Conservation (phyloP, 352 stramenopile species). For the Aphanomyces astaci region DNA sequence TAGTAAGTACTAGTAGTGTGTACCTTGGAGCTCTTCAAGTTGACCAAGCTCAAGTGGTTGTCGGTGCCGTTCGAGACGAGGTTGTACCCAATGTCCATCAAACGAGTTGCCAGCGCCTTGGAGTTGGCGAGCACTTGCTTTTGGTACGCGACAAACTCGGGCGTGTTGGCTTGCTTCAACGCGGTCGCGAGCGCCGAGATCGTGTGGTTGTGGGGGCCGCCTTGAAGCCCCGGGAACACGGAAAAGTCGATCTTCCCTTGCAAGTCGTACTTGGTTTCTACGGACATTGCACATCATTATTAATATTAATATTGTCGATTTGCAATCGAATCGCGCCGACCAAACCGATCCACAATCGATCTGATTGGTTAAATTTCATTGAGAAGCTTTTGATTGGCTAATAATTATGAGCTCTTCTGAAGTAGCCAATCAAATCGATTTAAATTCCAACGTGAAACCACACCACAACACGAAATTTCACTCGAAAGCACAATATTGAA, state of each 20-base stretch:
- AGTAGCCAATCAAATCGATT: no score
- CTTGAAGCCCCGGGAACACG: slow-evolving; percentile 98
- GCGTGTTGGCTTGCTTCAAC: slow-evolving; percentile 91
- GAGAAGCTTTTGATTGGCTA: no score
- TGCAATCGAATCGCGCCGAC: no score
- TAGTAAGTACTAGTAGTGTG: no score
- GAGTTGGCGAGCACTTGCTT: slow-evolving; percentile 91
- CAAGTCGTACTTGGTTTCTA: slow-evolving; percentile 90
- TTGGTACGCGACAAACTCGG: slow-evolving; percentile 98
- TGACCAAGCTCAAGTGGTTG: slow-evolving; percentile 97
- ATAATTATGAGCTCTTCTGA: no score
- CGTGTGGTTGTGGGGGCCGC: slow-evolving; percentile 99
- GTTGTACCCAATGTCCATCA: slow-evolving; percentile 89
- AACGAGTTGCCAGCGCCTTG: slow-evolving; percentile 77
- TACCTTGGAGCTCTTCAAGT: slow-evolving; percentile 94
- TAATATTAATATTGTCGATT: no score
- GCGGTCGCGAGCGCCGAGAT: slow-evolving; percentile 98
- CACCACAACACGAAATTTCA: no score
- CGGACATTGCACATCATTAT: no score
- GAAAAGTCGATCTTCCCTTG: slow-evolving; percentile 99
- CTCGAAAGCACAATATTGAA: no score
- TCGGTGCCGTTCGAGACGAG: slow-evolving; percentile 97
- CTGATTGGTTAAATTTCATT: no score
- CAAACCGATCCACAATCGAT: no score
- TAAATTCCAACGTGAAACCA: no score